Conservation (phyloP, 73 alveolate species). For the Tetrahymena borealis region DNA sequence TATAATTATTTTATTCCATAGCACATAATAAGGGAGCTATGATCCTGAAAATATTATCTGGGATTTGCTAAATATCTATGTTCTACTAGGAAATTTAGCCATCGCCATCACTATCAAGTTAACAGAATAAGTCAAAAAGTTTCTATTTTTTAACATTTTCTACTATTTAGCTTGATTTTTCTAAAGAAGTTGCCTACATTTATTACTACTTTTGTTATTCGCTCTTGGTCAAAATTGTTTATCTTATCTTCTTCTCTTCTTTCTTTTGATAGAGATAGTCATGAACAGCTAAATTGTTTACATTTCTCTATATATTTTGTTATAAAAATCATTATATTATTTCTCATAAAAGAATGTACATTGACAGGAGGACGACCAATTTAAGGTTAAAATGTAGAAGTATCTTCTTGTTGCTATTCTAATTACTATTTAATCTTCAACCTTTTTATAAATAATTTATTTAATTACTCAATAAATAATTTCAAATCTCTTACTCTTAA, state of each 20-base stretch:
- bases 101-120: neutral
- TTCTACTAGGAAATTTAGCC: neutral
- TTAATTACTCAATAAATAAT: neutral
- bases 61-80: neutral
- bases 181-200: neutral
- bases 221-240: neutral
- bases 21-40: neutral
- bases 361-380: neutral
- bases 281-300: neutral
- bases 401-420: neutral
- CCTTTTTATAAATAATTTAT: neutral
- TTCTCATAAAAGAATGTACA: neutral
- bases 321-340: neutral
- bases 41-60: neutral
- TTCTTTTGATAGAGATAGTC: neutral
- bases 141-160: neutral
- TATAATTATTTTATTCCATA: neutral
- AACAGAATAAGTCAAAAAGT: neutral
- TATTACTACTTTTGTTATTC: neutral
- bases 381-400: neutral
- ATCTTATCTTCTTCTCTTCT: neutral
- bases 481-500: neutral
- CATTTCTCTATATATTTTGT: neutral
- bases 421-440: neutral
- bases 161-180: neutral